Conservation (phyloP, 208 protist genomes). For the Porcisia deanei region DNA sequence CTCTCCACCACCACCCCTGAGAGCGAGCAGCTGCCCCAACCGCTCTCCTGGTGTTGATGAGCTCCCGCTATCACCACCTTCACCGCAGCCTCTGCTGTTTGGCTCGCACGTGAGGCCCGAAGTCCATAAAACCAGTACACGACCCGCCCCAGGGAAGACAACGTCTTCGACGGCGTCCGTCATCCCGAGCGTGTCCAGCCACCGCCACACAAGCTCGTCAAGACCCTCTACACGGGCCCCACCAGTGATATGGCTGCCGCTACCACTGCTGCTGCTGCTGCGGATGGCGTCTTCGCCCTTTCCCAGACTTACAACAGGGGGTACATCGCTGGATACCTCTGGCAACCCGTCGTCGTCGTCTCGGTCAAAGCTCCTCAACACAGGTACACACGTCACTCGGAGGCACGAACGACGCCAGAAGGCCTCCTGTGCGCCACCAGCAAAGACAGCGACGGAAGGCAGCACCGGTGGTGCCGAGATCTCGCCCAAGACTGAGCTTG, state of each 20-base stretch:
- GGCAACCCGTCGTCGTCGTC: neutral
- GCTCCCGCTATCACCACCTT: neutral
- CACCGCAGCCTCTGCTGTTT: neutral
- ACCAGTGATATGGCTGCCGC: neutral
- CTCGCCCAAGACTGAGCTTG: neutral
- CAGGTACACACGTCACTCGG: constrained; percentile 13
- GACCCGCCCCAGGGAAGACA: constrained; percentile 9
- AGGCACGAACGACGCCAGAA: constrained; percentile 19
- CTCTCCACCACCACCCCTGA: neutral
- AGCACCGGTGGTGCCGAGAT: neutral
- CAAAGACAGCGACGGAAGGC: constrained; percentile 13
- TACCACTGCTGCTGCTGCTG: neutral
- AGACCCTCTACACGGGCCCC: neutral
- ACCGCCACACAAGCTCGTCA: constrained; percentile 23
- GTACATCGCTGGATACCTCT: neutral
- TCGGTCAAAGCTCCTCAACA: neutral
- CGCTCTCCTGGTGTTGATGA: neutral
- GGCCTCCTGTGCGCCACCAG: constrained; percentile 6
- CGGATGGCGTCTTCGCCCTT: neutral
- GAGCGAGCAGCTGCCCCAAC: neutral
- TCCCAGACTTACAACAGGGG: neutral
- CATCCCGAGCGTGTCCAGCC: constrained; percentile 20
- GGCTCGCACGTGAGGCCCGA: neutral
- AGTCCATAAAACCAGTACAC: constrained; percentile 19
- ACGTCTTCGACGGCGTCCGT: constrained; percentile 16